phyloP scores from a whole-genome alignment of 2,329 filamentous ascomycete genomes.

The Beauveria pseudobassiana region DNA sequence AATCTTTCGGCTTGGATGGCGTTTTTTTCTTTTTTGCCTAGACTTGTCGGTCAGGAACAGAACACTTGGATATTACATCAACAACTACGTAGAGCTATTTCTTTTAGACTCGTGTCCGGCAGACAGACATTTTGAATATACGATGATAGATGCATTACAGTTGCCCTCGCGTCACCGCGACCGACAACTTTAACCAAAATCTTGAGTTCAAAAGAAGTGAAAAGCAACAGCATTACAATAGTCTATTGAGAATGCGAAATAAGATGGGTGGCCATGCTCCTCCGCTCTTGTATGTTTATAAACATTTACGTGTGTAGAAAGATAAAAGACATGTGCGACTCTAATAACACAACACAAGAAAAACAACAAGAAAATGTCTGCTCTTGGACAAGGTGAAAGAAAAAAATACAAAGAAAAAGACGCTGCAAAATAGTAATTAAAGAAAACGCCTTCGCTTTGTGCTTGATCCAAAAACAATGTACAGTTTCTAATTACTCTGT shows the following conservation, averaged over 20 bases:
- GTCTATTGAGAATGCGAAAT: neutral
- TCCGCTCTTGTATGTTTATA: neutral
- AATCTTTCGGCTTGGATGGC: neutral
- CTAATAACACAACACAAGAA: neutral
- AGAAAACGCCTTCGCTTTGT: constrained; percentile 5
- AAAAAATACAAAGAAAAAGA: neutral
- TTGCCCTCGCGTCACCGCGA: too few relatives aligned
- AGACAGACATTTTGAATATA: neutral
- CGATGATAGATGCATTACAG: neutral
- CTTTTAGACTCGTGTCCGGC: neutral
- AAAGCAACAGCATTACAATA: neutral
- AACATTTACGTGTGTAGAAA: neutral
- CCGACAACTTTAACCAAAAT: too few relatives aligned
- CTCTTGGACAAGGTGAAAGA: neutral
- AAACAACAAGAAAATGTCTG: neutral
- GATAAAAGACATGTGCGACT: neutral
- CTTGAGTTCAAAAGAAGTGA: neutral
- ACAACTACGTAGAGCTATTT: too few relatives aligned
- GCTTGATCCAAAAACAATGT: neutral
- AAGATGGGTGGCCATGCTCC: too few relatives aligned
- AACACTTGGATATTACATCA: neutral
- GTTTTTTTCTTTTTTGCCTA: neutral
- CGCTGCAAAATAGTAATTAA: neutral
- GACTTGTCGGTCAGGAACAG: constrained; percentile 3
- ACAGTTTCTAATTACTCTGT: neutral